phyloP scores from a whole-genome alignment of 495 filamentous ascomycete species.

The Filosporella fistucella region DNA sequence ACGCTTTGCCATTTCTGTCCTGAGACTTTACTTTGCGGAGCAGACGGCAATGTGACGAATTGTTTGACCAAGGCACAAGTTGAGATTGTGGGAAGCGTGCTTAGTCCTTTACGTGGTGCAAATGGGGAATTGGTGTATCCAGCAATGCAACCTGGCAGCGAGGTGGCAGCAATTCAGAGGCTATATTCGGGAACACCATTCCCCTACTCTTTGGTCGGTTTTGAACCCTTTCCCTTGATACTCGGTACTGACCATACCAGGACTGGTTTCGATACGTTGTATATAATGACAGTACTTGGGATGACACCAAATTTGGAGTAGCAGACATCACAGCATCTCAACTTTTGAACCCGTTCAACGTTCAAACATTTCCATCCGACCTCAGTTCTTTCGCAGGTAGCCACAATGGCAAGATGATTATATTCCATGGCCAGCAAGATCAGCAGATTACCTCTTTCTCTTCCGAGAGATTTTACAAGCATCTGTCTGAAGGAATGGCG shows the following conservation, averaged over 20 bases:
- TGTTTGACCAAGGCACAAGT: conserved; percentile 58
- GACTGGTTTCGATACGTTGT: conserved; percentile 50
- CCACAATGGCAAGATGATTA: conserved; percentile 38
- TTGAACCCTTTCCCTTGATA: background rate
- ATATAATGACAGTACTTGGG: conserved; percentile 46
- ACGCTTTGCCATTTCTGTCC: conserved; percentile 52
- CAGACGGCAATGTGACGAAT: conserved; percentile 24
- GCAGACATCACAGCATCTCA: conserved; percentile 25
- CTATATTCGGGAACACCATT: conserved; percentile 25
- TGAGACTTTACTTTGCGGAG: conserved; percentile 46
- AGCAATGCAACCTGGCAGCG: conserved; percentile 34
- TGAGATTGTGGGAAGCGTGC: conserved; percentile 48
- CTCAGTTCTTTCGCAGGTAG: conserved; percentile 29
- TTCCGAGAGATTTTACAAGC: conserved; percentile 34
- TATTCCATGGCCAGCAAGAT: conserved; percentile 43
- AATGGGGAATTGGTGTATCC: conserved; percentile 50
- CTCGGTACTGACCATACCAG: too few species aligned
- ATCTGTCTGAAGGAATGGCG: conserved; percentile 38
- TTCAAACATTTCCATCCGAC: conserved; percentile 32
- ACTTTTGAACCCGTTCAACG: conserved; percentile 30
- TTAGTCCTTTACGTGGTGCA: conserved; percentile 36
- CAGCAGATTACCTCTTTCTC: conserved; percentile 31
- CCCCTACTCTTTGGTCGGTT: conserved; percentile 23
- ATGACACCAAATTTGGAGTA: conserved; percentile 27
- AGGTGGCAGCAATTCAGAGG: conserved; percentile 20